Evolutionary conservation across 306 rosid species (phyloP), one percentile per base, ranked within the genome.

Genomic region (Sindora glabra): DNA sequence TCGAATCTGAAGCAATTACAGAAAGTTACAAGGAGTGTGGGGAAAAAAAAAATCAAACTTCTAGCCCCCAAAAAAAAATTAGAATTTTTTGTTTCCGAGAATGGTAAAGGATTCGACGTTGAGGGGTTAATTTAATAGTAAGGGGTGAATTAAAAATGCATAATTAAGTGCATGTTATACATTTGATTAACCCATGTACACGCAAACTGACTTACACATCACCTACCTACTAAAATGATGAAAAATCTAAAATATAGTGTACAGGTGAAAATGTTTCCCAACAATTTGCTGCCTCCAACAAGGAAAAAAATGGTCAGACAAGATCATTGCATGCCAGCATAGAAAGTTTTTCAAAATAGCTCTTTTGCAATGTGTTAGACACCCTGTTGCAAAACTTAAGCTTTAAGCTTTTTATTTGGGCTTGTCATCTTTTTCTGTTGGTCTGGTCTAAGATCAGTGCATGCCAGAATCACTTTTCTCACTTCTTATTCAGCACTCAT

Each of bases 291-390:
- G 2, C 40, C 40, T 10, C 40, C 40, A 34, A 34, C 11, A 34
- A 34, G 40, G 26, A 22, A 58, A 49, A 10, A 54, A 40, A 25
- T 33, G 18, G 34, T 4, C 3, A 42, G 69, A 75, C 73, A 70
- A 37, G 12, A 70, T 75, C 56, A 64, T 65, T 64, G 65, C 73
- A 59, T 45, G 65, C 59, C 76, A 64, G 73, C 73, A 11, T 51
- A 27, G 39, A 69, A 58, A 69, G 69, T 44, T 42, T 24, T 48
- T 3, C 12, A 30, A 3, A 12, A 65, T 6, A 36, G 19, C 62
- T 12, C 13, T 16, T 55, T 39, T 39, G 37, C 62, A 38, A 56
- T 17, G 5, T 10, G n/a, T 38, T 13, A 17, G 16, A 10, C 62
- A 22, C 48, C 33, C 6, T 38, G 21, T 30, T 53, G 45, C 3